Conservation (phyloP, 345 rosid genomes). For the Dovyalis caffra region DNA sequence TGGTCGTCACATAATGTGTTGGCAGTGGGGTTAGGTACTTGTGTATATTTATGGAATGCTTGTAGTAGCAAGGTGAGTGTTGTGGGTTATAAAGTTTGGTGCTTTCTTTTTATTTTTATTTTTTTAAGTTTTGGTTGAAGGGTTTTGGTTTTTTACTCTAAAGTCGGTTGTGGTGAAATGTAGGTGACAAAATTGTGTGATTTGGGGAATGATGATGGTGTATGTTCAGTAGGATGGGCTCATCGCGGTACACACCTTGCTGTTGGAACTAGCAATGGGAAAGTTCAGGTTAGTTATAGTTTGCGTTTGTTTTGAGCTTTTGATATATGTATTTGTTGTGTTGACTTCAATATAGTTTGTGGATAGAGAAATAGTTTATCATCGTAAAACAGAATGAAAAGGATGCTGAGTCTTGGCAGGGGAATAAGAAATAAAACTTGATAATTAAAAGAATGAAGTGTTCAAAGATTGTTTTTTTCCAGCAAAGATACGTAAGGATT, state of each 20-base stretch:
- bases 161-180: not conserved
- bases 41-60: constrained; percentile 99
- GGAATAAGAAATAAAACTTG: not conserved
- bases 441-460: not conserved
- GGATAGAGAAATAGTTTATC: not conserved
- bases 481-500: not conserved
- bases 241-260: constrained; percentile 84
- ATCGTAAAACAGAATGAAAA: not conserved
- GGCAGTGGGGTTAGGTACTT: constrained; percentile 90
- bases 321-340: not conserved
- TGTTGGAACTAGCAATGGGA: constrained; percentile 85
- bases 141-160: not conserved
- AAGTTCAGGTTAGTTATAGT: constrained; percentile 60
- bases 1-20: constrained; percentile 97
- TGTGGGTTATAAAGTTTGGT: not conserved
- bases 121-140: not conserved
- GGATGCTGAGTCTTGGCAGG: not conserved
- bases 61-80: constrained; percentile 81
- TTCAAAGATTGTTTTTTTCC: not conserved
- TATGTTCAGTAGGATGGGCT: constrained; percentile 97
- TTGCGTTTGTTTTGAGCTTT: not conserved
- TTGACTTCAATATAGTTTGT: not conserved
- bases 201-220: constrained; percentile 78
- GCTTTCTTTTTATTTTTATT: not conserved
- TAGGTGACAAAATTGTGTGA: constrained; percentile 97